Evolutionary conservation across 163 green algal species (phyloP).

Genomic region (Smithsoniella earleae): DNA sequence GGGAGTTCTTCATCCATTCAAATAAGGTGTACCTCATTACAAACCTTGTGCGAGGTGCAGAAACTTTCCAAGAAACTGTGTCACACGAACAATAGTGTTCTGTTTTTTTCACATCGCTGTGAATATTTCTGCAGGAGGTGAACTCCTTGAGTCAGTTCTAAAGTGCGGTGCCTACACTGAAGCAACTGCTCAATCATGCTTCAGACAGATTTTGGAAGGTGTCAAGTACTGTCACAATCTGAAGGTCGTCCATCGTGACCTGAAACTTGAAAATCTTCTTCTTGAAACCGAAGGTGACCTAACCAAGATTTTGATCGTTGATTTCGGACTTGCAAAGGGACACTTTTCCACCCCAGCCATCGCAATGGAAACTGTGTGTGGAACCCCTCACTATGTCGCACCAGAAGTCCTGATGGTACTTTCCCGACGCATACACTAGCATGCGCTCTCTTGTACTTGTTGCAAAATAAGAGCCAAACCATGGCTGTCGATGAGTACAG

Average conservation of each 20-base stretch:
- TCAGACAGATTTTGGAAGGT: slow-evolving; percentile 68
- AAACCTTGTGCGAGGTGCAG: slow-evolving; percentile 52
- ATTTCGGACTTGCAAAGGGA: slow-evolving; percentile 46
- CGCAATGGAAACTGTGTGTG: slow-evolving; percentile 63
- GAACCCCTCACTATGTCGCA: slow-evolving; percentile 81
- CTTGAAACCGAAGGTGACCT: slow-evolving; percentile 36
- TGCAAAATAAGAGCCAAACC: not conserved
- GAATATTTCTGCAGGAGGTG: slow-evolving; percentile 55
- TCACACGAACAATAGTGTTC: too few species aligned
- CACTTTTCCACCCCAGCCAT: slow-evolving; percentile 36
- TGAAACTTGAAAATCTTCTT: slow-evolving; percentile 51
- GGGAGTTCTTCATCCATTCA: slow-evolving; percentile 73
- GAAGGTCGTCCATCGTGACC: slow-evolving; percentile 47
- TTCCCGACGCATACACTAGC: not conserved
- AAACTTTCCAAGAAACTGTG: not conserved
- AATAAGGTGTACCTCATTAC: slow-evolving; percentile 80
- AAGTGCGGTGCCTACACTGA: slow-evolving; percentile 70
- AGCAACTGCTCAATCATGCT: slow-evolving; percentile 60
- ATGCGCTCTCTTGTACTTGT: not conserved
- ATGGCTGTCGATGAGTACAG: not conserved
- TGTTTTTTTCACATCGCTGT: too few species aligned
- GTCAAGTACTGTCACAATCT: slow-evolving; percentile 78
- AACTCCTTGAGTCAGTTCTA: slow-evolving; percentile 80
- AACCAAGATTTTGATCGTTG: slow-evolving; percentile 39
- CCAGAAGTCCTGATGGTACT: slow-evolving; percentile 73